These are phyloP conservation scores for Penicillium soppii DNA, from an alignment of 495 filamentous ascomycete species.

Conservation along the genomic window DNA sequence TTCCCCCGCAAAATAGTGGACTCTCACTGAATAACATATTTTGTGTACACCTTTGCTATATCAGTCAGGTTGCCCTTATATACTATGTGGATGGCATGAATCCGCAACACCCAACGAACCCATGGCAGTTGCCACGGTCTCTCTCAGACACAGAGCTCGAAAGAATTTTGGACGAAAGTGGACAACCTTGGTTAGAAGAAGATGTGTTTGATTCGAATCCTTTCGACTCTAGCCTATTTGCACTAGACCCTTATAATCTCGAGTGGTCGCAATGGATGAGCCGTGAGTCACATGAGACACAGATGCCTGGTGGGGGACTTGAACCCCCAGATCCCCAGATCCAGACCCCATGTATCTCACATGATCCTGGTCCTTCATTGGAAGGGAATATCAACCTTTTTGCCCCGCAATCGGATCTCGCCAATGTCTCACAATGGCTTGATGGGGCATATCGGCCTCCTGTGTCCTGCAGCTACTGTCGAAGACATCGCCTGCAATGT, in stretches of 20 bases:
- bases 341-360: not conserved
- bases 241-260: slow-evolving; percentile 7
- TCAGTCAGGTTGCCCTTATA: too few species aligned
- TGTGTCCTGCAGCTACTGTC: slow-evolving; percentile 43
- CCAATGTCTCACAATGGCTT: slow-evolving; percentile 39
- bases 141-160: slow-evolving; percentile 11
- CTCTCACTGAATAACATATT: too few species aligned
- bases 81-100: slow-evolving; percentile 12
- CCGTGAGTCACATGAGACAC: not conserved
- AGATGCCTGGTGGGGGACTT: not conserved
- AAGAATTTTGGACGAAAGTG: slow-evolving; percentile 4
- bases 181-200: slow-evolving; percentile 1
- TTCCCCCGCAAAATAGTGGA: not conserved
- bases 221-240: slow-evolving; percentile 19
- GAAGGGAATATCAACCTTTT: not conserved
- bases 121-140: slow-evolving; percentile 11
- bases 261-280: slow-evolving; percentile 14
- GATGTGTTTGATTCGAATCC: slow-evolving; percentile 2
- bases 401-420: slow-evolving; percentile 6
- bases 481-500: slow-evolving; percentile 42
- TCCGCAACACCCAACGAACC: not conserved
- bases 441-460: slow-evolving; percentile 43
- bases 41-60: too few species aligned
- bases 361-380: not conserved
- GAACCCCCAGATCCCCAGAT: not conserved